A percentile compares a stretch with the other conserved stretches of the same genome.
Evolutionary conservation across 2,329 filamentous ascomycete species (phyloP).

Genomic region (Fusarium temperatum): DNA sequence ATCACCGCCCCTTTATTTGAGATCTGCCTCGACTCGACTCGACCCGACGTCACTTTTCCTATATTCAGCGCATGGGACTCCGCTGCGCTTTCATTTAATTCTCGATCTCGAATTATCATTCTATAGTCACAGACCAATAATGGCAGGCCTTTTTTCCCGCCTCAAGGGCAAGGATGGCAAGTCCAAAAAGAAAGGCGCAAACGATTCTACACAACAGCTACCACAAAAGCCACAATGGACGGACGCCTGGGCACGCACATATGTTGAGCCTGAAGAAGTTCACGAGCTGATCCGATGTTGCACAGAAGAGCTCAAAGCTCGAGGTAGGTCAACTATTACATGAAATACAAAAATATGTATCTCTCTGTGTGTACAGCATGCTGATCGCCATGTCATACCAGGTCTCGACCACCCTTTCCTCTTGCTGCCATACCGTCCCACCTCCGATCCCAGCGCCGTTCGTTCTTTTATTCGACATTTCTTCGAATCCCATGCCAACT

Average conservation of each 20-base stretch:
- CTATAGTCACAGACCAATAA: conserved; percentile 46
- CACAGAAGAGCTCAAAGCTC: conserved; percentile 89
- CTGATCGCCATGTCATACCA: conserved; percentile 50
- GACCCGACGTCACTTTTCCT: conserved; percentile 25
- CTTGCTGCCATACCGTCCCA: conserved; percentile 91
- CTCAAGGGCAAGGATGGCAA: conserved; percentile 80
- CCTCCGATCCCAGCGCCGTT: conserved; percentile 89
- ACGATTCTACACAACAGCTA: conserved; percentile 59
- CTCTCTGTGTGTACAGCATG: conserved; percentile 5
- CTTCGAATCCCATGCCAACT: conserved; percentile 75
- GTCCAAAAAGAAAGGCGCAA: conserved; percentile 71
- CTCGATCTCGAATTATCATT: conserved; percentile 5
- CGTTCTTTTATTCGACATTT: conserved; percentile 93
- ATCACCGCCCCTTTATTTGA: conserved; percentile 33
- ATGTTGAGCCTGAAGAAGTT: conserved; percentile 89
- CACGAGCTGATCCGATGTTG: conserved; percentile 86
- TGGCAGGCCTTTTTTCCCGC: conserved; percentile 69
- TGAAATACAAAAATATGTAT: background rate
- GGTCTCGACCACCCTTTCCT: conserved; percentile 92
- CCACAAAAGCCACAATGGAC: conserved; percentile 82
- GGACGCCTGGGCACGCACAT: conserved; percentile 84
- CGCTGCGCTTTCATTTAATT: conserved; percentile 9
- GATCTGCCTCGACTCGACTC: background rate
- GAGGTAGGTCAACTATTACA: conserved; percentile 70
- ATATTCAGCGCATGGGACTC: conserved; percentile 20